Base-by-base conservation (phyloP, 257 asterid genomes). In the Scutellaria galericulata region DNA sequence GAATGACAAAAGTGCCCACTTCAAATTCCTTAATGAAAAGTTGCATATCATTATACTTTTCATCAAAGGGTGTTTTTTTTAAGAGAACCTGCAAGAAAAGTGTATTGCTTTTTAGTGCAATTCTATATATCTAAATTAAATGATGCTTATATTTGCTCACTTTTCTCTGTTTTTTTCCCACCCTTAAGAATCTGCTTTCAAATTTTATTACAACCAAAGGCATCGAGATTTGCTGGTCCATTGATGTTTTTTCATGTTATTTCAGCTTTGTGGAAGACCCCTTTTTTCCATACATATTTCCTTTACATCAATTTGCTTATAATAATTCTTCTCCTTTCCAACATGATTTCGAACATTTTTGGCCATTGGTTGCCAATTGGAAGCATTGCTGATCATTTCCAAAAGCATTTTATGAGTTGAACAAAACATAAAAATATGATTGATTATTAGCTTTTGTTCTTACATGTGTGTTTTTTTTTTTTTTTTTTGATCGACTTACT, bases 41-140 rank as follows among this genome's bases (percentile, higher is more conserved):
- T 82, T 83, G 78, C 81, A 78, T 81, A 86, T 87, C 86, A 87
- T 85, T 75, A 76, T 68, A 79, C 94, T 87, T 87, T 89, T 76
- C 80, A 65, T 81, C 79, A 75, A 81, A 83, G 77, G 77, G 41
- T 71, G 71, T 72, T 59, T 64, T 67, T 24, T 24, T 64, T 75
- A 70, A 61, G 9, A 63, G 64, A 80, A 76, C 70, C 82, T 75
- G 75, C 75, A 64, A 46, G 13, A 78, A 77, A 79, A 83, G 82
- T 71, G 40, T 53, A 7, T 42, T 66, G 50, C 88, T 76, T 89
- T 87, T 80, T 66, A 65, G 71, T 61, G 75, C 52, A 63, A 57
- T 58, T 71, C 70, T 70, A 53, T 74, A 69, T 60, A 72, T 56
- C 42, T 15, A 57, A 27, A 67, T 52, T 71, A 60, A 18, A 9